Conservation (phyloP, 805 yeast species). For the Allodekkera sacchari region DNA sequence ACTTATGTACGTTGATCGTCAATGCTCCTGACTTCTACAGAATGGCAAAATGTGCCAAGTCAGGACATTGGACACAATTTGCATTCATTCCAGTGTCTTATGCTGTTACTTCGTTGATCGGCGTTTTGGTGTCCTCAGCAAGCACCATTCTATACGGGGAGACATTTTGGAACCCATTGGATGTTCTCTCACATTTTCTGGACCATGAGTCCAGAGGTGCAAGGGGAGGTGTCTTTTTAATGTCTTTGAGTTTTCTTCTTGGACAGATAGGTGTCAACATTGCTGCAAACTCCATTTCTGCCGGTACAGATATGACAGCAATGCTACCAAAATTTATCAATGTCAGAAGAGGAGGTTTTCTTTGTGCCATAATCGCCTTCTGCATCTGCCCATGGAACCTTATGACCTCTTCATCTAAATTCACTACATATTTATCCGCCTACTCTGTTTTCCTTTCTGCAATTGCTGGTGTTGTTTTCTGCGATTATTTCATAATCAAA, state of each 20-base stretch:
- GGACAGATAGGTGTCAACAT: conserved; percentile 77
- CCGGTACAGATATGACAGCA: conserved; percentile 68
- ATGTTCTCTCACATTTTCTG: conserved; percentile 59
- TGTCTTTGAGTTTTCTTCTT: conserved; percentile 59
- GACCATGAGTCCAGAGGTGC: conserved; percentile 46
- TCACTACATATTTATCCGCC: conserved; percentile 74
- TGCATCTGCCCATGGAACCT: conserved; percentile 82
- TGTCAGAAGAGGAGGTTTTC: conserved; percentile 73
- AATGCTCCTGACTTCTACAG: conserved; percentile 89
- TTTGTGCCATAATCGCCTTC: conserved; percentile 66
- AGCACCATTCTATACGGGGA: conserved; percentile 58
- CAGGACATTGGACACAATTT: conserved; percentile 49
- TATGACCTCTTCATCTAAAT: conserved; percentile 57
- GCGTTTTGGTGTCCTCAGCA: conserved; percentile 78
- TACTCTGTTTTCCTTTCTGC: conserved; percentile 77
- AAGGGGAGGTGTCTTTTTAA: conserved; percentile 74
- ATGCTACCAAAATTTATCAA: conserved; percentile 53
- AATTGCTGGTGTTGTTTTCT: conserved; percentile 67
- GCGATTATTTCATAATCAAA: conserved; percentile 66
- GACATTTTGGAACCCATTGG: conserved; percentile 79
- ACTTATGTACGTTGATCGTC: conserved; percentile 81
- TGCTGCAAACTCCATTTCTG: conserved; percentile 62
- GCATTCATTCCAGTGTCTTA: conserved; percentile 70
- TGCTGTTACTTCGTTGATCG: conserved; percentile 75
- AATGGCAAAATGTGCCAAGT: conserved; percentile 52